Base-by-base conservation (phyloP, 352 stramenopile genomes). In the Phytopythium helicoides region DNA sequence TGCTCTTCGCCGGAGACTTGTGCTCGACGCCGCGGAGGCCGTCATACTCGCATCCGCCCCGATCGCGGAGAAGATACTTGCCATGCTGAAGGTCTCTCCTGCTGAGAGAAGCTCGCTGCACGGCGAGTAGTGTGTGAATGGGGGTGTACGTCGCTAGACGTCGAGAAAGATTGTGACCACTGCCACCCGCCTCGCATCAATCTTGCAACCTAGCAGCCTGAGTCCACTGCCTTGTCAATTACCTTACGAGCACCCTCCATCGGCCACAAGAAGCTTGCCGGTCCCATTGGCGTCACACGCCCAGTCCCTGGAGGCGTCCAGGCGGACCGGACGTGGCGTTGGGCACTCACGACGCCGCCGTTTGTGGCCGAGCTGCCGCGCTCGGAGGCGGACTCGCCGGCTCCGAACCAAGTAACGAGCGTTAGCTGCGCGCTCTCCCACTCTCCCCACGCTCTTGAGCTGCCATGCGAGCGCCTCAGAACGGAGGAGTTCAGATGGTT, bases 101-200 rank as follows among this genome's bases (percentile, higher is more conserved):
- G n/a, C 23, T 16, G 23, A 15, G 42, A 31, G 16, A 50, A n/a
- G 26, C 44, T 26, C 26, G 44, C 16, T 41, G 34, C 46, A 52
- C 31, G 19, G 46, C 46, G 21, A 52, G 46, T 52, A 31, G 11
- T 26, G 46, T 42, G 46, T 50, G 31, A n/a, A n/a, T 38, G 18
- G 26, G 54, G 52, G 50, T 41, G 54, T 71, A 71, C 63, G 66
- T 58, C 57, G 66, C 63, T 71, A 73, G 66, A 76, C 63, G 66
- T 76, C 56, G 71, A 69, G 68, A 73, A 42, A 9, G 57, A 37
- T 64, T 76, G 56, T 71, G 60, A 41, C 47, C 14, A 40, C 26
- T 21, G 6, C 14, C 7, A n/a, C 23, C 40, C 40, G 21, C 21
- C 15, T 16, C 16, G 3, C 44, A 21, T 23, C 16, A 16, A n/a